Evolutionary conservation across 2,329 filamentous ascomycete species (phyloP), one percentile per base, ranked within the genome.

Genomic region (Diaporthe humulicola): DNA sequence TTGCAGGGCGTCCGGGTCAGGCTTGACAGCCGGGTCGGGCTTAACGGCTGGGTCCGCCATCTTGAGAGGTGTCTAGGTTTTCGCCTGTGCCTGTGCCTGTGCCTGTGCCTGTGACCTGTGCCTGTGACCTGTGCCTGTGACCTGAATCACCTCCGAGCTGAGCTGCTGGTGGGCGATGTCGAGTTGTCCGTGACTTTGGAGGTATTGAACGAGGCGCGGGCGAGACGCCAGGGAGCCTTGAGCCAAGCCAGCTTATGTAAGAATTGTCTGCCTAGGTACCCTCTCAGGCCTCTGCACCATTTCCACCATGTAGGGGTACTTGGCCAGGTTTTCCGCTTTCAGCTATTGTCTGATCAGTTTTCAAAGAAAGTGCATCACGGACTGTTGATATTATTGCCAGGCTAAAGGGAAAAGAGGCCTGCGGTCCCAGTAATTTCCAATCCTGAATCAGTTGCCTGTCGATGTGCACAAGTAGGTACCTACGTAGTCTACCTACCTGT

Each of bases 1-100:
- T 50, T 81, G 81, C 54, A 74, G 57, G 33, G 81, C 80, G 52
- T 87, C 86, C 30, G 84, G 83, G 74, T 88, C 87, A 10, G 84
- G 80, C 80, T 89, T 88, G 80, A 88, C 84, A 33, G 82, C 80
- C 45, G 84, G 83, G 75, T 89, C 87, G 14, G 85, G 80, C 80
- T 89, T 88, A 80, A 88, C 83, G 52, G 79, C 56, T 42, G 71
- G 54, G 60, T 80, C 78, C 28, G 77, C 52, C 76, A 78, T 76
- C 8, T 28, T 73, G 40, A 42, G 22, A 15, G 17, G 28, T 50
- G 40, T 17, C 33, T 14, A 7, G 15, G 36, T 40, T 7, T 19
- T 19, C 28, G 58, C 12, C 42, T 67, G 45, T 48, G 61, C 54
- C 54, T 33, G 15, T 57, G 17, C 9, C n/a, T 61, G 38, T 25